Percentiles rank a stretch among this genome's conserved stretches.
Evolutionary conservation across 768 basidiomycete genomes (phyloP).

Genomic region (Daedaleopsis nitida): DNA sequence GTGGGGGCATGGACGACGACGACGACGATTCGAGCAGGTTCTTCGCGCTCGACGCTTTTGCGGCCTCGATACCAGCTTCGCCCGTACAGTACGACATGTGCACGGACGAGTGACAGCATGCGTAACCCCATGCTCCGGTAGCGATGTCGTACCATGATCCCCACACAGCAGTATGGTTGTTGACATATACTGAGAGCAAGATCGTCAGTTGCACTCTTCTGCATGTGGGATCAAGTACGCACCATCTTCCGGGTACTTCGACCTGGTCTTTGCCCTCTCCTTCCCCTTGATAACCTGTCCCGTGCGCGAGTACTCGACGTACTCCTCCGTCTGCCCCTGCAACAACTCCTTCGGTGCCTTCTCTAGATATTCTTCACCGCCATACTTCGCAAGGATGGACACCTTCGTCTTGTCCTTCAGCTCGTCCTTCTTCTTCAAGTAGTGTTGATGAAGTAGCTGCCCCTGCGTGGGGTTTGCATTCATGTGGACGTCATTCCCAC

Average conservation of each 20-base stretch:
- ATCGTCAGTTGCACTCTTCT: background rate
- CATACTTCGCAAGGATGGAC: slow-evolving; percentile 90
- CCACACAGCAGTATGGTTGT: slow-evolving; percentile 97
- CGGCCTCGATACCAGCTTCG: slow-evolving; percentile 76
- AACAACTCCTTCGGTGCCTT: slow-evolving; percentile 88
- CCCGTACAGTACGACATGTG: slow-evolving; percentile 94
- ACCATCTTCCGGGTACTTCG: slow-evolving; percentile 98
- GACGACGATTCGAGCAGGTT: slow-evolving; percentile 55
- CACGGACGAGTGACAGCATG: slow-evolving; percentile 87
- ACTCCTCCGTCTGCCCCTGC: slow-evolving; percentile 96
- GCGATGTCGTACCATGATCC: slow-evolving; percentile 88
- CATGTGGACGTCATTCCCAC: slow-evolving; percentile 93
- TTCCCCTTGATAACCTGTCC: slow-evolving; percentile 91
- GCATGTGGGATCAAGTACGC: slow-evolving; percentile 31
- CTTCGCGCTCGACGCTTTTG: slow-evolving; percentile 73
- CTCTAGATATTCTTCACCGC: slow-evolving; percentile 91
- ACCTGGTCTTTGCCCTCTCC: slow-evolving; percentile 82
- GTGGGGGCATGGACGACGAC: slow-evolving; percentile 25
- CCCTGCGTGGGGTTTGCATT: slow-evolving; percentile 97
- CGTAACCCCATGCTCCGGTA: slow-evolving; percentile 85
- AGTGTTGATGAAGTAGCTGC: slow-evolving; percentile 88
- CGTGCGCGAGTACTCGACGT: slow-evolving; percentile 93
- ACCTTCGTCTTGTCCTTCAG: slow-evolving; percentile 86
- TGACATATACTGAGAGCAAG: slow-evolving; percentile 65
- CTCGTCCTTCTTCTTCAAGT: slow-evolving; percentile 89